phyloP scores from a whole-genome alignment of 192 early-diverging fungal species.

The Lunasporangiospora selenospora region DNA sequence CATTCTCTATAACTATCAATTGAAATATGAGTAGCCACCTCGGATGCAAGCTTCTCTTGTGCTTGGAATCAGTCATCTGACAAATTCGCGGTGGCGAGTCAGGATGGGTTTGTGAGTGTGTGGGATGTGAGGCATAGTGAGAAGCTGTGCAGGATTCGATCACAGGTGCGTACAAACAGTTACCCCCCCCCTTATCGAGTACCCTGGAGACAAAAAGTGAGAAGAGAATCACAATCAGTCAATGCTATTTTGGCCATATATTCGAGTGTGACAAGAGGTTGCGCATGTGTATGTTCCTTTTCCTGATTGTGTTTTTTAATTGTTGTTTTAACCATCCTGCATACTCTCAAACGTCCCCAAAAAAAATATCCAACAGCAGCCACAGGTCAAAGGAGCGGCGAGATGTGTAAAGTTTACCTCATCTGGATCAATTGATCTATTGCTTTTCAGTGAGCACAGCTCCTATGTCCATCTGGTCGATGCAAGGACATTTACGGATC shows the following conservation, averaged over 20 bases:
- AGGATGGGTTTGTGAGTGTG: constrained; percentile 91
- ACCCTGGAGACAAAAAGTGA: too few species aligned
- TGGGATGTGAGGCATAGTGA: constrained; percentile 89
- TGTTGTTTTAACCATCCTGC: background rate
- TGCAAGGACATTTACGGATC: constrained; percentile 83
- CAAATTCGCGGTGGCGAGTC: constrained; percentile 95
- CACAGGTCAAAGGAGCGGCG: constrained; percentile 71
- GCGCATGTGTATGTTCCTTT: too few species aligned
- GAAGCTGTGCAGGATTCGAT: constrained; percentile 76
- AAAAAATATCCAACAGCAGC: constrained; percentile 50
- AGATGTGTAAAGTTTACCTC: constrained; percentile 95
- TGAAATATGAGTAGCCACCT: constrained; percentile 63
- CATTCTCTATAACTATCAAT: background rate
- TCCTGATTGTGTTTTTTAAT: too few species aligned
- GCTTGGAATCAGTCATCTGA: constrained; percentile 94
- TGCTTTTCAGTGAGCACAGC: constrained; percentile 84
- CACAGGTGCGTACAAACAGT: too few species aligned
- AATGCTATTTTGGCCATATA: too few species aligned
- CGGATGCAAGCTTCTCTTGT: constrained; percentile 92
- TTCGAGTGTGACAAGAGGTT: too few species aligned
- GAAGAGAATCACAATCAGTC: too few species aligned
- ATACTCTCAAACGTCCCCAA: background rate
- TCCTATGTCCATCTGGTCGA: constrained; percentile 93
- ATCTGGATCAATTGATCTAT: constrained; percentile 86
- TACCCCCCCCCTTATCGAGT: too few species aligned